phyloP scores from a whole-genome alignment of 305 asterid genomes.

The Solanum hybrid region DNA sequence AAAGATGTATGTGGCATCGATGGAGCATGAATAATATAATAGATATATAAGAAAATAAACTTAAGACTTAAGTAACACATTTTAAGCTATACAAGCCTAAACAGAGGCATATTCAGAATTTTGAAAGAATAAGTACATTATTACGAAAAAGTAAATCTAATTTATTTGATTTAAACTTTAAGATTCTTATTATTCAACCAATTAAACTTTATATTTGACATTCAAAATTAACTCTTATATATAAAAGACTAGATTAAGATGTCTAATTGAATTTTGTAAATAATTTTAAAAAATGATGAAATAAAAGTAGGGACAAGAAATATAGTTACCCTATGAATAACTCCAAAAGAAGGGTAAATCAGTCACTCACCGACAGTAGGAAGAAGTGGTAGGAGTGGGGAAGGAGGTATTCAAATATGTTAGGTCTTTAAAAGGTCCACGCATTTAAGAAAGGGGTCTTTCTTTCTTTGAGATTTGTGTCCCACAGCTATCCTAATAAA shows the following conservation, averaged over 20 bases:
- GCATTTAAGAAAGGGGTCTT: constrained; percentile 19
- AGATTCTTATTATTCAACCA: neutral
- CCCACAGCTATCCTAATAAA: neutral
- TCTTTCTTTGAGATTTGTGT: constrained; percentile 40
- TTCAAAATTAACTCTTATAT: neutral
- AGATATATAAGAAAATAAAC: neutral
- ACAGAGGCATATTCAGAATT: too few species aligned
- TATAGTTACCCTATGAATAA: neutral
- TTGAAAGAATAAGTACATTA: too few species aligned
- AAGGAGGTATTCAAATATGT: constrained; percentile 17
- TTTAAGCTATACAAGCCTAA: neutral
- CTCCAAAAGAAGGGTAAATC: neutral
- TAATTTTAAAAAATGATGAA: neutral
- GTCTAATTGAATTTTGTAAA: too few species aligned
- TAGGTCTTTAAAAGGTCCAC: constrained; percentile 40
- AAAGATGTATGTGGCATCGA: neutral
- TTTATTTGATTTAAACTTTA: too few species aligned
- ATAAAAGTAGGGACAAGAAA: neutral
- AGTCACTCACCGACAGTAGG: constrained; percentile 57
- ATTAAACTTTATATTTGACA: neutral
- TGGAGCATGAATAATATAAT: neutral
- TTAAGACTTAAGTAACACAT: neutral
- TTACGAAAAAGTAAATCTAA: too few species aligned
- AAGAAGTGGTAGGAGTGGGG: constrained; percentile 1
- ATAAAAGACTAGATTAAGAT: neutral